Conservation (phyloP, 345 rosid species). For the Brassica nigra region DNA sequence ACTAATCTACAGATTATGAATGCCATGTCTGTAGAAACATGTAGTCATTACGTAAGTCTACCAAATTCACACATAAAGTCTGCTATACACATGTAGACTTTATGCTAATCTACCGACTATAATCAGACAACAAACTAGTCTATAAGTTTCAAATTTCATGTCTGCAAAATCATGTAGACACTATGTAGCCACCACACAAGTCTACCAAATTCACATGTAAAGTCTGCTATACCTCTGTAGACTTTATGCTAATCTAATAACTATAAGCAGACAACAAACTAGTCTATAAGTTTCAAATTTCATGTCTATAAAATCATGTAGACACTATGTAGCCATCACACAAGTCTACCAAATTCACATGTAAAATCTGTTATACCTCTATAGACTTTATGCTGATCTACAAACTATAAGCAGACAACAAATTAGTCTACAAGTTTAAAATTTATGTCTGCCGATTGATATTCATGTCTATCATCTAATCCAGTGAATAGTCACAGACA, state of each 20-base stretch:
- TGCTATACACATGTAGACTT: background rate
- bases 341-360: background rate
- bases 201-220: background rate
- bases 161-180: background rate
- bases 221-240: no score
- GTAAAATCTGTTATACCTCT: background rate
- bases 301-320: background rate
- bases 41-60: background rate
- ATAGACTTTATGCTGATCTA: background rate
- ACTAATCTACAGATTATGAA: background rate
- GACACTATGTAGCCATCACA: background rate
- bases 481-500: background rate
- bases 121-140: background rate
- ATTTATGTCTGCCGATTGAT: no score
- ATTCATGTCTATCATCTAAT: no score
- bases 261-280: background rate
- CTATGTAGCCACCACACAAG: background rate
- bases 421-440: background rate
- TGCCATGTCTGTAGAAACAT: background rate
- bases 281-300: no score
- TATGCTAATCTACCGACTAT: background rate
- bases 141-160: background rate
- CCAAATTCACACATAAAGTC: background rate
- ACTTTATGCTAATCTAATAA: background rate
- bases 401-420: background rate